phyloP scores from a whole-genome alignment of 2,329 filamentous ascomycete species.

The Fusarium foetens region DNA sequence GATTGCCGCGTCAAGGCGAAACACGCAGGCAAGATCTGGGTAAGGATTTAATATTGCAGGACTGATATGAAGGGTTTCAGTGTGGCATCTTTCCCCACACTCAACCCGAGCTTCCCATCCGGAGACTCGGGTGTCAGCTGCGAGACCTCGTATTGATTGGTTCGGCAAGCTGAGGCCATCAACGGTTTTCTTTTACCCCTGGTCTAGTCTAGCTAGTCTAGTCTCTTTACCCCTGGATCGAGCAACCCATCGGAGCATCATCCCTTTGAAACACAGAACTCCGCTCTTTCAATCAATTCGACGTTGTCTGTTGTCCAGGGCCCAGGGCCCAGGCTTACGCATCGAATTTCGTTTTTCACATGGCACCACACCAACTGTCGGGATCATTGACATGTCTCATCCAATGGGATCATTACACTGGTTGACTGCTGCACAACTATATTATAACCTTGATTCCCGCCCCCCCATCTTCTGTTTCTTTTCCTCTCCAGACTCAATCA shows the following conservation, averaged over 20 bases:
- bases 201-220: constrained; percentile 6
- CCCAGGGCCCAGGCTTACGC: constrained; percentile 13
- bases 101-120: constrained; percentile 4
- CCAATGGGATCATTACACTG: constrained; percentile 12
- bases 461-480: background rate
- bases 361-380: constrained; percentile 21
- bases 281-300: constrained; percentile 28
- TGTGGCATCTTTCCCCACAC: constrained; percentile 34
- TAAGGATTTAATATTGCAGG: constrained; percentile 26
- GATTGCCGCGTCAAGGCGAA: constrained; percentile 19
- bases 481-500: constrained; percentile 28
- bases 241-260: constrained; percentile 13
- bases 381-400: constrained; percentile 1
- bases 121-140: constrained; percentile 18
- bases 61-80: constrained; percentile 27
- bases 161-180: constrained; percentile 16
- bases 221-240: constrained; percentile 20
- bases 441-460: constrained; percentile 33
- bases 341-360: constrained; percentile 7
- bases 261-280: constrained; percentile 29
- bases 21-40: constrained; percentile 20
- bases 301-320: constrained; percentile 7
- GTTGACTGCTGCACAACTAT: constrained; percentile 23
- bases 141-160: constrained; percentile 4
- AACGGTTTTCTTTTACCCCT: constrained; percentile 30